phyloP scores from a whole-genome alignment of 2,329 filamentous ascomycete genomes.

The Aspergillus vadensis region DNA sequence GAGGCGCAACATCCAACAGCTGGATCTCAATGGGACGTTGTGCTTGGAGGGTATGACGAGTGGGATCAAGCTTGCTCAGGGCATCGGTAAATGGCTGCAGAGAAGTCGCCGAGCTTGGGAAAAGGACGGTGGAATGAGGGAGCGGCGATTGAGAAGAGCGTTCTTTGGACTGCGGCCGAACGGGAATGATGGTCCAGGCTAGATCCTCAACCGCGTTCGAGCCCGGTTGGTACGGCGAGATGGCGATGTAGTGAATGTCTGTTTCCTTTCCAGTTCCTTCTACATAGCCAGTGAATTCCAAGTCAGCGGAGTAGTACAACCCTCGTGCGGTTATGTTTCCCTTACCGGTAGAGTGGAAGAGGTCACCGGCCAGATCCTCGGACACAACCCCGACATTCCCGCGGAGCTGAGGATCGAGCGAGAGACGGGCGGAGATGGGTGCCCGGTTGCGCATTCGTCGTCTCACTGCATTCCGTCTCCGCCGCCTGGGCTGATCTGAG shows the following conservation, averaged over 20 bases:
- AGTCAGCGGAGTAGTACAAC: not conserved
- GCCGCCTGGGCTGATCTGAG: conserved; percentile 53
- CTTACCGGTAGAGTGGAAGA: conserved; percentile 65
- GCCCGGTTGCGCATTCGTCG: conserved; percentile 62
- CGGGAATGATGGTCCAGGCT: conserved; percentile 83
- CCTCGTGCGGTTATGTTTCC: conserved; percentile 1
- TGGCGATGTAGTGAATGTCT: conserved; percentile 47
- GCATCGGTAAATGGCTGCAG: conserved; percentile 77
- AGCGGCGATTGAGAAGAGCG: conserved; percentile 60
- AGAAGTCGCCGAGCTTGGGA: conserved; percentile 70
- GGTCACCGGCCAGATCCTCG: conserved; percentile 77
- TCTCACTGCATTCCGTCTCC: conserved; percentile 50
- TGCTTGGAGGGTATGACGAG: conserved; percentile 70
- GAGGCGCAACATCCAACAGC: conserved; percentile 75
- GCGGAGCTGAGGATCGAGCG: conserved; percentile 82
- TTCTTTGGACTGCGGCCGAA: conserved; percentile 55
- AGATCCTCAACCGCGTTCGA: conserved; percentile 57
- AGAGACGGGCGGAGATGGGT: conserved; percentile 74
- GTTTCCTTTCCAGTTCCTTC: conserved; percentile 28
- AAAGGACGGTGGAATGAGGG: conserved; percentile 74
- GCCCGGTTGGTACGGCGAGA: conserved; percentile 49
- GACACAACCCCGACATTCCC: conserved; percentile 85
- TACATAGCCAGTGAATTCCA: not conserved
- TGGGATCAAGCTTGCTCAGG: conserved; percentile 72
- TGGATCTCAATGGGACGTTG: conserved; percentile 81